phyloP scores from a whole-genome alignment of 2,329 filamentous ascomycete species.

The Diaporthe sp. region DNA sequence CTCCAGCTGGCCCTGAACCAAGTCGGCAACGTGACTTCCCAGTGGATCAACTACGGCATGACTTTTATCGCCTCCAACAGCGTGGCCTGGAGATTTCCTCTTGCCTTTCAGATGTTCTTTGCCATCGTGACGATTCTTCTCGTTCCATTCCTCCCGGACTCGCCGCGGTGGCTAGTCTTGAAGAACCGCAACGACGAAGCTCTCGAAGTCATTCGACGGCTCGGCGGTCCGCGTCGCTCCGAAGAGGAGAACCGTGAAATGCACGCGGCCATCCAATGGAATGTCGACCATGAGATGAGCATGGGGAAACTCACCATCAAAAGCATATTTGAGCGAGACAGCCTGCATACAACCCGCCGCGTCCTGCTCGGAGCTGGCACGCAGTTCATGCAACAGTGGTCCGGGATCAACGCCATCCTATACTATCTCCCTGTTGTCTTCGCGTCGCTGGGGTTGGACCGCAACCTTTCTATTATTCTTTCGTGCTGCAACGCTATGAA shows the following conservation, averaged over 20 bases:
- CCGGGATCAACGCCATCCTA: constrained; percentile 1
- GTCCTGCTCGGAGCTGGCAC: neutral
- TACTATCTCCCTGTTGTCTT: neutral
- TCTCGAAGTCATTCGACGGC: neutral
- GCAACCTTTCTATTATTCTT: neutral
- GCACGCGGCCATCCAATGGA: neutral
- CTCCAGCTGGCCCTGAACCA: neutral
- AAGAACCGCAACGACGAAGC: neutral
- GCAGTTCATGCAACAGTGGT: constrained; percentile 4
- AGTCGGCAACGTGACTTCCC: constrained; percentile 1
- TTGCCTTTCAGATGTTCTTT: constrained; percentile 5
- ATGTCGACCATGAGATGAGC: neutral
- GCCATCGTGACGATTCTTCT: neutral
- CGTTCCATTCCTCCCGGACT: constrained; percentile 13
- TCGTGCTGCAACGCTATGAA: neutral
- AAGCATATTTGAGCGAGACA: neutral
- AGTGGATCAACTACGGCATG: constrained; percentile 20
- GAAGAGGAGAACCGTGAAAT: neutral
- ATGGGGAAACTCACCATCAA: neutral
- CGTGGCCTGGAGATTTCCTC: constrained; percentile 1
- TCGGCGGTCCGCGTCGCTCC: neutral
- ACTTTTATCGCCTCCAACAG: neutral
- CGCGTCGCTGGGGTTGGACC: neutral
- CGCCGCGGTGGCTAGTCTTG: constrained; percentile 15
- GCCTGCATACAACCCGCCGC: neutral